These are phyloP conservation scores for Hymenoscyphus linearis DNA, from an alignment of 2,329 filamentous ascomycete genomes.

Conservation along the genomic window DNA sequence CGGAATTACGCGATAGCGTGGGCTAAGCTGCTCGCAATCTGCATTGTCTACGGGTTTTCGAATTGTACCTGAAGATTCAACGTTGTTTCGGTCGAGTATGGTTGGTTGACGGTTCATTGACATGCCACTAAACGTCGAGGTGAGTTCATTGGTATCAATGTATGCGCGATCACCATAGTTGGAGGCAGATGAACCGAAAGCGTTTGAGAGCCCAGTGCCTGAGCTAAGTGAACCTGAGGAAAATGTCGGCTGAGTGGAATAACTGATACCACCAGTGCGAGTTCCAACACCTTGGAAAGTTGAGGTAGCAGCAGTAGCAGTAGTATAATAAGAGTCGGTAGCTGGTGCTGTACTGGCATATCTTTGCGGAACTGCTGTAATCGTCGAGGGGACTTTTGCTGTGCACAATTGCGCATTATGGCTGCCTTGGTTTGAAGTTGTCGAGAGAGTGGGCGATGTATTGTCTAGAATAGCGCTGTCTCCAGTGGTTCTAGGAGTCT, in stretches of 20 bases:
- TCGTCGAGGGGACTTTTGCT: neutral
- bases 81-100: neutral
- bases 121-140: neutral
- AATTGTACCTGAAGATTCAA: slow-evolving; percentile 7
- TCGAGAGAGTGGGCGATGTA: neutral
- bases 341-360: neutral
- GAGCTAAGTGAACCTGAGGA: neutral
- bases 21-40: slow-evolving; percentile 11
- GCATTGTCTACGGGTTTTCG: slow-evolving; percentile 3
- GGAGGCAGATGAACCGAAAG: neutral
- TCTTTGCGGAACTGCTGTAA: neutral
- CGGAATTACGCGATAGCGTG: slow-evolving; percentile 15
- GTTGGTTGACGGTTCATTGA: neutral
- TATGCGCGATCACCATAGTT: neutral
- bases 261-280: neutral
- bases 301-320: neutral
- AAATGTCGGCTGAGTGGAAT: neutral
- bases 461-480: neutral
- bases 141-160: neutral
- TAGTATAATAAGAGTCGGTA: slow-evolving; percentile 4
- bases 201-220: neutral
- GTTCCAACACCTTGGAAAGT: neutral
- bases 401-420: neutral
- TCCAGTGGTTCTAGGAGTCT: slow-evolving; percentile 6
- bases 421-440: neutral